These are phyloP conservation scores for Cinnamomum chago DNA, from an alignment of 164 flowering plant species.

Conservation along the genomic window DNA sequence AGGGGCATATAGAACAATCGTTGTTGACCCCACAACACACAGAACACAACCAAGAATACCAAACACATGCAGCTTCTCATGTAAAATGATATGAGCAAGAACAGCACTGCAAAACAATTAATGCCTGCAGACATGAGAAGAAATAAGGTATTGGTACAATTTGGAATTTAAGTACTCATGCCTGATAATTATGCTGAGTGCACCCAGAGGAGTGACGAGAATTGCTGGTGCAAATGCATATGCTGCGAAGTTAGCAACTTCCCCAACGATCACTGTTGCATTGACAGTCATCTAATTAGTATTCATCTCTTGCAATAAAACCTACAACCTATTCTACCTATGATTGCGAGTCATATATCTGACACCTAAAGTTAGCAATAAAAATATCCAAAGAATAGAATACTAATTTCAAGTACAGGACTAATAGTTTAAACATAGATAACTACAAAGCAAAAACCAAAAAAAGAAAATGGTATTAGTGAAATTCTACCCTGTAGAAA, in stretches of 20 bases:
- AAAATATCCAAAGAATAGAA: background rate
- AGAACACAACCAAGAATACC: constrained; percentile 86
- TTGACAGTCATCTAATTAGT: constrained; percentile 13
- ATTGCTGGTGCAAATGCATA: constrained; percentile 96
- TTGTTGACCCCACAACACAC: constrained; percentile 91
- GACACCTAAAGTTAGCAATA: background rate
- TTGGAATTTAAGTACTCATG: background rate
- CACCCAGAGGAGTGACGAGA: constrained; percentile 89
- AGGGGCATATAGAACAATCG: constrained; percentile 91
- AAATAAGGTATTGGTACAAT: background rate
- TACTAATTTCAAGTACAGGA: background rate
- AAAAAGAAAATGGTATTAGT: no score
- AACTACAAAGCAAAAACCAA: no score
- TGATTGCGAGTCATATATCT: background rate
- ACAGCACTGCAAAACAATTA: constrained; percentile 68
- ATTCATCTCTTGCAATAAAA: constrained; percentile 5
- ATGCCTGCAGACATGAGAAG: background rate
- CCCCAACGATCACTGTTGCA: constrained; percentile 83
- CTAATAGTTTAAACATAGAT: background rate
- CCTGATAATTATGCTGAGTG: constrained; percentile 95
- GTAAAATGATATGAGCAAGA: constrained; percentile 78
- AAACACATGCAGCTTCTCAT: constrained; percentile 78
- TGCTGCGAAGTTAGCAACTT: constrained; percentile 88
- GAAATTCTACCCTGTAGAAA: no score
- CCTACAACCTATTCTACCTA: background rate